Base-by-base conservation (phyloP, 2,329 filamentous ascomycete species). In the Aspergillus japonicus region DNA sequence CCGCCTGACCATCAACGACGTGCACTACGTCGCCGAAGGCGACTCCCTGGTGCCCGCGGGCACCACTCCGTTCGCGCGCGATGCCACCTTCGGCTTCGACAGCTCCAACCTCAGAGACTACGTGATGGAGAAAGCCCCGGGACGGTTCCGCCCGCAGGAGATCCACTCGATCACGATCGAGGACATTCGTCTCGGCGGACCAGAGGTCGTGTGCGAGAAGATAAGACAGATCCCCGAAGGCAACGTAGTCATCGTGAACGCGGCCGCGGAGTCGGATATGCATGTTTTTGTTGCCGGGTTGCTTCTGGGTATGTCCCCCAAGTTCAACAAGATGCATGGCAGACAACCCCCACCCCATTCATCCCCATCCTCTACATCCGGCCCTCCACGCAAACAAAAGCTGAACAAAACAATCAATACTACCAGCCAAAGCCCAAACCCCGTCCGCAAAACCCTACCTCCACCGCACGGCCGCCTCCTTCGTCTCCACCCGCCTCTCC, bases 11-110 rank as follows among this genome's bases (percentile, higher is more conserved):
- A 83, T 86, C 14, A 68, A 81, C 29, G 81, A 87, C 66, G 77
- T 86, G 1, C 84, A 87, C 66, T 87, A 86, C 59, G 84, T 87
- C 7, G 78, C 79, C 1, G 83, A 86, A 49, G 79, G 79, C 0
- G 78, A 59, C 0, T 12, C 33, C 5, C 64, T 84, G 2, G 78
- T 84, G 0, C 82, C 84, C 0, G 82, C 83, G 0, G 81, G 78
- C 0, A 73, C 80, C 33, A 86, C 84, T 0, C 83, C 82, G 0
- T 86, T 87, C 59, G 84, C 84, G 0, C 78, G 77, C 29, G 84
- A 87, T 62, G 83, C 83, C 0, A 83, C 83, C 0, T 87, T 87
- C 66, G 83, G 84, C 0, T 86, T 85, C 62, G 78, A 75, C 58
- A 82, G 77, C 55, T 85, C 83, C 0, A 81, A 85, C 62, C 65